A percentile compares a stretch with the other conserved stretches of the same genome.
phyloP scores from a whole-genome alignment of 352 stramenopile species.

The Pythium volutum region DNA sequence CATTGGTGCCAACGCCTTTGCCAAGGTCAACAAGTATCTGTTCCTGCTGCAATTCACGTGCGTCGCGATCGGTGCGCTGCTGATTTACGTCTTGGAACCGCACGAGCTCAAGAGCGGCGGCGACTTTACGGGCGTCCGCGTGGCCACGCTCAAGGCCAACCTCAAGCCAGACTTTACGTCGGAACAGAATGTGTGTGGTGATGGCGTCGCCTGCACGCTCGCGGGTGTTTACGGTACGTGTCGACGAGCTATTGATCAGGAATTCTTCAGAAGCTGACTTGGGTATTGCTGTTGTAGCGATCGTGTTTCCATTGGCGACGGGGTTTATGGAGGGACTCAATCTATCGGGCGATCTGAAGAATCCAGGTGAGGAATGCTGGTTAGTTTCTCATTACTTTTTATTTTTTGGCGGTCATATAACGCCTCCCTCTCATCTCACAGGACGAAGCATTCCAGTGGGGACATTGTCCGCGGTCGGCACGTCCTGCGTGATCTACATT shows the following conservation, averaged over 20 bases:
- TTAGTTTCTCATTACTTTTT: neutral
- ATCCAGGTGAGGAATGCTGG: slow-evolving; percentile 41
- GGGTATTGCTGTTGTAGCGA: slow-evolving; percentile 25
- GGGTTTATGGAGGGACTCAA: slow-evolving; percentile 85
- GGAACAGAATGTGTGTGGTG: slow-evolving; percentile 60
- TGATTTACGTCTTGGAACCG: slow-evolving; percentile 34
- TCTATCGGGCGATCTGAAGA: slow-evolving; percentile 71
- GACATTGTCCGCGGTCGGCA: slow-evolving; percentile 57
- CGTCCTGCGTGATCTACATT: slow-evolving; percentile 64
- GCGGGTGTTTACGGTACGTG: slow-evolving; percentile 44
- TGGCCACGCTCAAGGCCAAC: slow-evolving; percentile 46
- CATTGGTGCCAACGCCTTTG: slow-evolving; percentile 67
- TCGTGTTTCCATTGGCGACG: slow-evolving; percentile 81
- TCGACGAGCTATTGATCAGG: neutral
- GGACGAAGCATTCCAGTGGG: slow-evolving; percentile 62
- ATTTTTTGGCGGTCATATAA: neutral
- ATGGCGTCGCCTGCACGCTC: slow-evolving; percentile 36
- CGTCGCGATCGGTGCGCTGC: slow-evolving; percentile 52
- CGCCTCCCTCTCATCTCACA: neutral
- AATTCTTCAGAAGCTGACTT: neutral
- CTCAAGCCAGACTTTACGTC: slow-evolving; percentile 60
- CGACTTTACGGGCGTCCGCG: slow-evolving; percentile 43
- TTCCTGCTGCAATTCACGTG: slow-evolving; percentile 66
- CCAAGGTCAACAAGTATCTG: slow-evolving; percentile 73
- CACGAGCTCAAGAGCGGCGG: slow-evolving; percentile 45